Evolutionary conservation across 2,329 filamentous ascomycete species (phyloP), one percentile per base, ranked within the genome.

Genomic region (Colletotrichum sp.): DNA sequence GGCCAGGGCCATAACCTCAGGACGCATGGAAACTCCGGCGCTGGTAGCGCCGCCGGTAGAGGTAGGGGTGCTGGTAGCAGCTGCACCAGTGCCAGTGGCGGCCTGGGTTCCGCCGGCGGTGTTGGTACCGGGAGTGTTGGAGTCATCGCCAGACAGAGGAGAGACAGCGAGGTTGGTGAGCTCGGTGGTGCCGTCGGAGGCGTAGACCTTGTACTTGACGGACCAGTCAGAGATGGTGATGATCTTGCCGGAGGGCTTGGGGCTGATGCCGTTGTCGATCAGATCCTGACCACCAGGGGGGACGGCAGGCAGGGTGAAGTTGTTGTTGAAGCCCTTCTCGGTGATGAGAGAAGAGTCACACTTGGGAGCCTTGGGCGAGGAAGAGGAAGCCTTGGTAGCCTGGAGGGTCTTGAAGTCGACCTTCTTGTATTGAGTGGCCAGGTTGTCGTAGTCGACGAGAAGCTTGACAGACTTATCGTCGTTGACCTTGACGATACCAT

Each of bases 251-350:
- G 83, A 85, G 52, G 92, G 92, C 72, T 92, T 90, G 78, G 90
- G 91, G 65, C 85, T 87, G 76, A 98, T 91, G 77, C 96, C 96
- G 65, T 94, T 92, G 79, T 95, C 88, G 82, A 98, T 96, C 81
- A 98, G 89, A 62, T 90, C 88, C 77, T 93, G 88, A 52, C 92
- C 93, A 78, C 93, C 94, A 6, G 90, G 87, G 15, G 95, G 95
- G 8, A 92, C 88, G 5, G 82, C 86, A 64, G 94, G 96, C 73
- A 98, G 87, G 62, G 93, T 93, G 87, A 98, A 99, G 88, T 95
- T 94, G 84, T 87, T 93, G 85, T 90, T 91, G 88, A 98, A 98
- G 77, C 89, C 90, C 76, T 89, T 86, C 78, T 88, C 87, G 76
- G 87, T 89, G 86, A 98, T 96, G 70, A 98, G 88, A 76, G 87